Evolutionary conservation across 2,329 filamentous ascomycete genomes (phyloP).

Genomic region (Lithohypha guttulata): DNA sequence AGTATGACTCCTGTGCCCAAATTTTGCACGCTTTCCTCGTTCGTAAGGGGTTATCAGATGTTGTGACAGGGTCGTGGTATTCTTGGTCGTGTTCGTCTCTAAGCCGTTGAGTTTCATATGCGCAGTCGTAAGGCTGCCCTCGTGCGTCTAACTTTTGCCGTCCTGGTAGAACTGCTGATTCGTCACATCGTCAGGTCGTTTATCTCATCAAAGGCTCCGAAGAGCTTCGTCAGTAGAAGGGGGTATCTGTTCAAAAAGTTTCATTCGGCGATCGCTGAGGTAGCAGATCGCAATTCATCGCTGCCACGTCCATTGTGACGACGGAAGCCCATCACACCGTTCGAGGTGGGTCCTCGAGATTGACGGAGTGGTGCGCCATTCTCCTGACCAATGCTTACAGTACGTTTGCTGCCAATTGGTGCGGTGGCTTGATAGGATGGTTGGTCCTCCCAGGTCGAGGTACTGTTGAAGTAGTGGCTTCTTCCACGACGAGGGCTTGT

Average conservation of each 20-base stretch:
- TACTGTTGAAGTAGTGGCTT: conserved; percentile 19
- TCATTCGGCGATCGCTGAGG: conserved; percentile 51
- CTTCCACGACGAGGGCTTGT: conserved; percentile 29
- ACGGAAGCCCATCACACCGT: conserved; percentile 48
- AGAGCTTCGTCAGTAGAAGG: conserved; percentile 12
- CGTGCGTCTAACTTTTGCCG: conserved; percentile 24
- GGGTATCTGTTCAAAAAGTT: conserved; percentile 23
- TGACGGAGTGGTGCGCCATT: conserved; percentile 49
- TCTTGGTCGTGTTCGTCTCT: conserved; percentile 8
- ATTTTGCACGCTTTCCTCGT: not conserved
- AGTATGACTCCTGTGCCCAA: not conserved
- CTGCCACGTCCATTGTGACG: conserved; percentile 55
- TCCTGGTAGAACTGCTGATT: conserved; percentile 13
- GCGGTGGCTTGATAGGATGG: conserved; percentile 32
- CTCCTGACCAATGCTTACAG: conserved; percentile 50
- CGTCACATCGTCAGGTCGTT: conserved; percentile 20
- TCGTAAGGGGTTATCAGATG: conserved; percentile 6
- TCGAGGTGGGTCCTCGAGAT: conserved; percentile 50
- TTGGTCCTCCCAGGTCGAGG: conserved; percentile 19
- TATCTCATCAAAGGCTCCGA: conserved; percentile 21
- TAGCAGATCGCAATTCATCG: conserved; percentile 54
- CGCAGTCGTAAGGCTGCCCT: conserved; percentile 22
- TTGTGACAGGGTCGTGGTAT: conserved; percentile 10
- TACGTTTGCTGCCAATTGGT: conserved; percentile 54
- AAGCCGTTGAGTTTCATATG: conserved; percentile 9